Conservation (phyloP, 805 yeast genomes). For the Candida manassasensis region DNA sequence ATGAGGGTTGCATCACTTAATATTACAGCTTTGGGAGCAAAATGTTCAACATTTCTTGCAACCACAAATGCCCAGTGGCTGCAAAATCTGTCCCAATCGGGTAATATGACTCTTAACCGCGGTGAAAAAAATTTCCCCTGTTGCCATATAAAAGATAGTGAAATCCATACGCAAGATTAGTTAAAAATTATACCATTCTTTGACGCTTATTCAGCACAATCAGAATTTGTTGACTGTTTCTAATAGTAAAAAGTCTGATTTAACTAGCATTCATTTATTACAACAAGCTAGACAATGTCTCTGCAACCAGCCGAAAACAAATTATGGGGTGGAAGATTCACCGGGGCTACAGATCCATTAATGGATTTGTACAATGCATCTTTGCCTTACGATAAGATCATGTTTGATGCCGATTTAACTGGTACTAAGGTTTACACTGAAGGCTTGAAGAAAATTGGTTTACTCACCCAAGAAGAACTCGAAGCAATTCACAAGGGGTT, state of each 20-base stretch:
- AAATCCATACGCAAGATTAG: too few relatives aligned
- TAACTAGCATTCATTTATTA: too few relatives aligned
- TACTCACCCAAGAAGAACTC: slow-evolving; percentile 71
- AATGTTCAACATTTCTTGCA: too few relatives aligned
- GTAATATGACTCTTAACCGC: slow-evolving; percentile 5
- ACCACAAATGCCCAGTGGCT: too few relatives aligned
- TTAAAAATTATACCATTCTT: too few relatives aligned
- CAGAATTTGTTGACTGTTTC: too few relatives aligned
- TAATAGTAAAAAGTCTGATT: too few relatives aligned
- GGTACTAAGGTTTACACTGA: slow-evolving; percentile 92
- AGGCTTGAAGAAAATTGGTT: slow-evolving; percentile 76
- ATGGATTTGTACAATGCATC: slow-evolving; percentile 98
- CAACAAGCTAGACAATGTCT: slow-evolving; percentile 1
- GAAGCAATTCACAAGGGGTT: slow-evolving; percentile 80
- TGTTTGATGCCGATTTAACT: slow-evolving; percentile 90
- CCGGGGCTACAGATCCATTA: slow-evolving; percentile 94
- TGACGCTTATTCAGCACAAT: too few relatives aligned
- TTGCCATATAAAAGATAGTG: too few relatives aligned
- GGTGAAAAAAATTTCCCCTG: slow-evolving; percentile 4
- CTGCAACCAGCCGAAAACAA: slow-evolving; percentile 60
- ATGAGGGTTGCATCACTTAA: too few relatives aligned
- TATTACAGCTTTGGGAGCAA: too few relatives aligned
- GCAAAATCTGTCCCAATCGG: slow-evolving; percentile 4
- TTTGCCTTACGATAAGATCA: slow-evolving; percentile 88
- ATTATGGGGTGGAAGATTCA: slow-evolving; percentile 98